These are phyloP conservation scores for Saccharomycopsis javanensis DNA, from an alignment of 805 yeast genomes.

Conservation along the genomic window DNA sequence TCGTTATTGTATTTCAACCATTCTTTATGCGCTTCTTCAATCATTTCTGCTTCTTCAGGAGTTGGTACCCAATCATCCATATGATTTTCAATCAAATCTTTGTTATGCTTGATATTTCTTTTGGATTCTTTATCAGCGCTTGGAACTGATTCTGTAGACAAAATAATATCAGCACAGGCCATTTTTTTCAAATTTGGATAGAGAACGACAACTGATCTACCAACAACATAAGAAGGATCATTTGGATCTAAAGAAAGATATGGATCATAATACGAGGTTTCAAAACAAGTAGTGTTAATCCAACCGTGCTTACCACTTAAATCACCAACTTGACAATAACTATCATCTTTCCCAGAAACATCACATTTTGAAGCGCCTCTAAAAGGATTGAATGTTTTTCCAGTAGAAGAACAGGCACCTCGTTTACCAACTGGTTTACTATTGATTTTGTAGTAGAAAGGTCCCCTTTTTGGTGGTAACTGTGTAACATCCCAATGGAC, in stretches of 20 bases:
- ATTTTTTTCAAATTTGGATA: constrained; percentile 44
- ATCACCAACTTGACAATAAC: constrained; percentile 63
- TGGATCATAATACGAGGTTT: constrained; percentile 52
- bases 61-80: constrained; percentile 19
- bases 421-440: constrained; percentile 41
- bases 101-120: constrained; percentile 13
- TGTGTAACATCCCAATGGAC: constrained; percentile 67
- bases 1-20: constrained; percentile 13
- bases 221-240: constrained; percentile 50
- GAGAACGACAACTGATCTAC: constrained; percentile 48
- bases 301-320: constrained; percentile 71
- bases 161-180: constrained; percentile 53
- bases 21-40: constrained; percentile 16
- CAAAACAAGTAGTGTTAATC: constrained; percentile 61
- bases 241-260: constrained; percentile 51
- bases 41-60: constrained; percentile 19
- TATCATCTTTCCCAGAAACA: constrained; percentile 35
- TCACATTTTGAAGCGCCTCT: constrained; percentile 46
- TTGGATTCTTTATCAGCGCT: constrained; percentile 22
- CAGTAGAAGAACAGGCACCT: constrained; percentile 46
- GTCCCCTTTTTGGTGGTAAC: constrained; percentile 56
- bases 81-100: constrained; percentile 14
- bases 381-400: constrained; percentile 57
- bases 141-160: constrained; percentile 20
- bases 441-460: constrained; percentile 63